These are phyloP conservation scores for Epichloe bromicola DNA, from an alignment of 2,329 filamentous ascomycete species.

Conservation along the genomic window DNA sequence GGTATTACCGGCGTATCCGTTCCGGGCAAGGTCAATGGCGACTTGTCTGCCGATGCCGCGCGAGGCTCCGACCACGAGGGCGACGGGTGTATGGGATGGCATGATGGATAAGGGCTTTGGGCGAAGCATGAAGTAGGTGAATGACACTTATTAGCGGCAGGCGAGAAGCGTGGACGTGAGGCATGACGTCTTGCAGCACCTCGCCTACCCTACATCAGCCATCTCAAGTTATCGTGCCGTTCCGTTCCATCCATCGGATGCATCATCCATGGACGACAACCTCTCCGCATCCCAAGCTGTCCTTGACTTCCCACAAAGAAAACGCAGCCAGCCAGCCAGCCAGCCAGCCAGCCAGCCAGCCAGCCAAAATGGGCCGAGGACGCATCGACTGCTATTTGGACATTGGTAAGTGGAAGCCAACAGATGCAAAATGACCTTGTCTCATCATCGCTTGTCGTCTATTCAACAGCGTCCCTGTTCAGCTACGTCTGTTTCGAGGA, in stretches of 20 bases:
- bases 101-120: neutral
- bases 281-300: too few relatives aligned
- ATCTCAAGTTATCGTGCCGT: too few relatives aligned
- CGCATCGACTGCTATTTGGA: conserved; percentile 56
- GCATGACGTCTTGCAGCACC: too few relatives aligned
- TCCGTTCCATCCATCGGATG: too few relatives aligned
- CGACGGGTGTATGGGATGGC: conserved; percentile 37
- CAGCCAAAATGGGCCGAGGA: conserved; percentile 38
- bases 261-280: too few relatives aligned
- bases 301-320: neutral
- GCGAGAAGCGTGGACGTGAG: too few relatives aligned
- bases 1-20: conserved; percentile 52
- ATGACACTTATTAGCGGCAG: too few relatives aligned
- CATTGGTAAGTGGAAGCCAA: conserved; percentile 33
- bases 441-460: neutral
- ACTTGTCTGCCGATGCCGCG: conserved; percentile 72
- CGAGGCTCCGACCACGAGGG: conserved; percentile 62
- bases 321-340: too few relatives aligned
- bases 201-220: too few relatives aligned
- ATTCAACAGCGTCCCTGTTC: conserved; percentile 46
- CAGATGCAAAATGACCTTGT: neutral
- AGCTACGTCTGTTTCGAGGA: conserved; percentile 45
- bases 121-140: too few relatives aligned
- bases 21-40: conserved; percentile 60
- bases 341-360: neutral